Evolutionary conservation across 2,329 filamentous ascomycete genomes (phyloP).

Genomic region (Thielaviopsis populi): DNA sequence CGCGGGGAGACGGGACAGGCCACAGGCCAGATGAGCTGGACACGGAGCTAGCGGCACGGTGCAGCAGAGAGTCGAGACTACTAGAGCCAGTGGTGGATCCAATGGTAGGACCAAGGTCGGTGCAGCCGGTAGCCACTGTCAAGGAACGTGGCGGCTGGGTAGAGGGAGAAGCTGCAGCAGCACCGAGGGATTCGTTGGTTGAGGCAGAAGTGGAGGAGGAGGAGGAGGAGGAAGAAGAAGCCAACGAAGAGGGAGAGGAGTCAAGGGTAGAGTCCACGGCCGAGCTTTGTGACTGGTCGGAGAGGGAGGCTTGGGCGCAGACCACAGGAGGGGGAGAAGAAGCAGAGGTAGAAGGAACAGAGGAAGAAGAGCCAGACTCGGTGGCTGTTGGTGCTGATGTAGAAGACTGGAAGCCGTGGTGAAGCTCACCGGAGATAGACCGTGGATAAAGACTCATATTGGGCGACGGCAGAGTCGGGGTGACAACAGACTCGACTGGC

Average conservation of each 20-base stretch:
- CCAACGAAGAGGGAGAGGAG: constrained; percentile 4
- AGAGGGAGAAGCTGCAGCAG: neutral
- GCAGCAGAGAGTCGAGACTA: constrained; percentile 7
- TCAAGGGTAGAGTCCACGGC: constrained; percentile 7
- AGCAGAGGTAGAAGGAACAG: neutral
- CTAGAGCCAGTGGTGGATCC: constrained; percentile 6
- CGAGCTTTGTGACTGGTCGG: constrained; percentile 8
- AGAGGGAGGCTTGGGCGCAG: constrained; percentile 1
- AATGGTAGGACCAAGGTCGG: neutral
- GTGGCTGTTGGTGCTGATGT: neutral
- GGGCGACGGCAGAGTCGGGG: constrained; percentile 11
- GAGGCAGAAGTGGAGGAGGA: neutral
- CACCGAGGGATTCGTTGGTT: neutral
- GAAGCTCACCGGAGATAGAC: neutral
- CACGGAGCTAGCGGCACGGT: constrained; percentile 20
- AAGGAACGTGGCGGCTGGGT: neutral
- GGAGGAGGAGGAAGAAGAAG: neutral
- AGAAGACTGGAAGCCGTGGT: neutral
- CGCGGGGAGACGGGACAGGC: constrained; percentile 26
- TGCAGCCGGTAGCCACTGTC: neutral
- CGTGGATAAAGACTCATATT: constrained; percentile 12
- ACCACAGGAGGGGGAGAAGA: neutral
- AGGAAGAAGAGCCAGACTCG: neutral
- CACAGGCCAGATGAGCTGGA: constrained; percentile 19
- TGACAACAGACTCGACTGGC: constrained; percentile 11